These are phyloP conservation scores for Hypoxylon lenormandii DNA, from an alignment of 495 filamentous ascomycete species.

Conservation along the genomic window DNA sequence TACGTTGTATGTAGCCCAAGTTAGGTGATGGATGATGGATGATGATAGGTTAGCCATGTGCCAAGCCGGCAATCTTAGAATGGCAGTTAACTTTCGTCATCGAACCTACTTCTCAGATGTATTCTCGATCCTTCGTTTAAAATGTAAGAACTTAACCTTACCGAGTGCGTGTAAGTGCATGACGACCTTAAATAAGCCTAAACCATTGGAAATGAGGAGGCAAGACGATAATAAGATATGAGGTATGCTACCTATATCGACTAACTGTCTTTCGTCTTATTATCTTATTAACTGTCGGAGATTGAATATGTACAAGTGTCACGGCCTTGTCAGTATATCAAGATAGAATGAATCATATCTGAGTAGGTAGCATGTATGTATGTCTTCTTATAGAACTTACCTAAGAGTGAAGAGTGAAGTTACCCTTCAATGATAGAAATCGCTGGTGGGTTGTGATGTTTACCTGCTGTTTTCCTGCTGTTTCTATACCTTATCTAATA, in stretches of 20 bases:
- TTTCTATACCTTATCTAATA: too few relatives aligned
- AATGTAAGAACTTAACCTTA: neutral
- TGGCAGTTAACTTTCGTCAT: conserved; percentile 23
- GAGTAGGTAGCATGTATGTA: neutral
- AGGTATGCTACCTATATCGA: neutral
- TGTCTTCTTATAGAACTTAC: too few relatives aligned
- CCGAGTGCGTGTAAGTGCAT: conserved; percentile 10
- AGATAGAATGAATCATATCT: neutral
- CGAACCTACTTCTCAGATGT: conserved; percentile 7
- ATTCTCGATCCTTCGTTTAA: conserved; percentile 16
- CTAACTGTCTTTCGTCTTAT: neutral
- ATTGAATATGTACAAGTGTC: neutral
- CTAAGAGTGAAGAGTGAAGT: too few relatives aligned
- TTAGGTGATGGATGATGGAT: conserved; percentile 9
- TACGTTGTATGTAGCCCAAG: neutral
- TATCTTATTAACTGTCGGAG: neutral
- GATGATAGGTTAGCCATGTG: neutral
- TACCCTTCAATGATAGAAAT: too few relatives aligned
- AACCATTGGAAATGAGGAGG: neutral
- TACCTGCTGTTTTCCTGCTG: too few relatives aligned
- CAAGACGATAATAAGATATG: neutral
- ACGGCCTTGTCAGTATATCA: neutral
- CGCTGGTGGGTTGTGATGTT: too few relatives aligned
- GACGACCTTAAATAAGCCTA: neutral
- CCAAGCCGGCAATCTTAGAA: conserved; percentile 17